phyloP scores from a whole-genome alignment of 305 asterid genomes.

The Coffea humblotiana region DNA sequence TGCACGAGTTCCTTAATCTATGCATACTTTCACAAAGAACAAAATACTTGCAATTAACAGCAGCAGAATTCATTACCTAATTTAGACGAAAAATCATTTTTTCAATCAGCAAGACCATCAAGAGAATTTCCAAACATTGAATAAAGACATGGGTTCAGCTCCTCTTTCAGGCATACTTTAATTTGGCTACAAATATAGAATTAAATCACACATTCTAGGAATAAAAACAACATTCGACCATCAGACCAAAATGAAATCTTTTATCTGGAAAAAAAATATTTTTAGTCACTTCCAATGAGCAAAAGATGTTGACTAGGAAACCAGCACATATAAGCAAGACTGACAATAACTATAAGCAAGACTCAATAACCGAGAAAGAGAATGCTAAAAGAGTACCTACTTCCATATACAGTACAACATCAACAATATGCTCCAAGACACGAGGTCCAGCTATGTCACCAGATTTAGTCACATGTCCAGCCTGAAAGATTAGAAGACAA shows the following conservation, averaged over 20 bases:
- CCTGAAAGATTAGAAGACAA: slow-evolving; percentile 38
- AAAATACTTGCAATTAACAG: neutral
- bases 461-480: slow-evolving; percentile 93
- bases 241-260: neutral
- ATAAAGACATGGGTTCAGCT: neutral
- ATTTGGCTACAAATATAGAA: neutral
- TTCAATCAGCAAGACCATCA: neutral
- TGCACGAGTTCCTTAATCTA: neutral
- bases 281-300: neutral
- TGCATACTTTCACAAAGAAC: neutral
- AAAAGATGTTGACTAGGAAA: neutral
- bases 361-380: slow-evolving; percentile 21
- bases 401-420: slow-evolving; percentile 93
- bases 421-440: slow-evolving; percentile 92
- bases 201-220: neutral
- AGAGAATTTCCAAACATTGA: neutral
- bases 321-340: slow-evolving; percentile 3
- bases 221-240: neutral
- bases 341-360: slow-evolving; percentile 3
- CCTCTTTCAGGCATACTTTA: neutral
- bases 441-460: slow-evolving; percentile 99
- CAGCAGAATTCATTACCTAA: neutral
- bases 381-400: slow-evolving; percentile 48
- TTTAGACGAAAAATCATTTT: neutral
- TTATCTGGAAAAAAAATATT: neutral